Evolutionary conservation across 2,329 filamentous ascomycete species (phyloP), one percentile per base, ranked within the genome.

Genomic region (Lithohypha guttulata): DNA sequence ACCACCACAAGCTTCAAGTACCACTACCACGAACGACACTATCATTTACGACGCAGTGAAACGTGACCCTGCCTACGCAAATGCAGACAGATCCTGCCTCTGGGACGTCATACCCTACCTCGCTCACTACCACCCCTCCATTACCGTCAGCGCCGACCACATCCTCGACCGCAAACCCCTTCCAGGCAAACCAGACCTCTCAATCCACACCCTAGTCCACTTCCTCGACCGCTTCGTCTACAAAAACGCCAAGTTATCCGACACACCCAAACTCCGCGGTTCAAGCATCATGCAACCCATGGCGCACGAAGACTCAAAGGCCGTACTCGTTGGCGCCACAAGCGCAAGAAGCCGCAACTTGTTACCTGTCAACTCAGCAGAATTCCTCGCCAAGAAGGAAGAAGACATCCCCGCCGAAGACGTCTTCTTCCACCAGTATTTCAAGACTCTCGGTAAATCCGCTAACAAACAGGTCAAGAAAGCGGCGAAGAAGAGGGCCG

Each of bases 141-240:
- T 98, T 2, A 77, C 79, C 23, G 74, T 95, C 4, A 89, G 86
- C 55, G 86, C 89, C 1, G 67, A 71, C 11, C 77, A 79, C 41
- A 64, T 96, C 26, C 61, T 93, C 6, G 68, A 73, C 34, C 74
- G 77, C 43, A 73, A 79, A 48, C 71, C 77, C 36, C 78, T 84
- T 59, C 79, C 84, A 44, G 77, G 83, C 46, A 96, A 96, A 60
- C 87, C 91, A 0, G 91, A 98, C 53, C 70, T 95, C 36, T 80
- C 83, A 11, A 79, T 85, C 42, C 89, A 96, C 59, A 91, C 84
- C 1, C 73, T 98, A 34, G 91, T 91, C 55, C 82, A 93, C 59
- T 98, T 98, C 70, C 70, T 98, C 42, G 91, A 98, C 63, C 87
- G 93, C 52, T 98, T 98, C 60, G 85, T 94, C n/a, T 98, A 96